Evolutionary conservation across 495 filamentous ascomycete species (phyloP), one percentile per base, ranked within the genome.

Genomic region (Aspergillus cavernicola): DNA sequence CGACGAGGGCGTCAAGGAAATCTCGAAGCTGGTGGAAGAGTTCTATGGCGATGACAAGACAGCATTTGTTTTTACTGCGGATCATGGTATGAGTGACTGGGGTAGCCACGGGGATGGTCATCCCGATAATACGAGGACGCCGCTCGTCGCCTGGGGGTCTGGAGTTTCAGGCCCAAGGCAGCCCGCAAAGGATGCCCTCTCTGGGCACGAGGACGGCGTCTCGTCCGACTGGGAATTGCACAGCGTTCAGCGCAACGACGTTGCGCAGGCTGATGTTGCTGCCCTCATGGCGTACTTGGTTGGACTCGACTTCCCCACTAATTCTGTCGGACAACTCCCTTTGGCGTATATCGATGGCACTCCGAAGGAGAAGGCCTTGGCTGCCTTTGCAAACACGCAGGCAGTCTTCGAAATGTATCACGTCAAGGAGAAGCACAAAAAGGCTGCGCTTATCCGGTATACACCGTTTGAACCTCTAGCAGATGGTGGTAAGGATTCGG

Each of bases 11-110:
- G 83, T 97, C 4, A 71, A 88, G 68, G 84, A 96, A 65, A 85
- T 96, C 36, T 85, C 86, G 13, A 79, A 85, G 53, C 62, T 97
- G 32, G 83, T 97, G 32, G 84, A 93, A 11, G 82, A 91, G 22
- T 99, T 97, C 65, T 99, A 96, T 61, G 77, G 67, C n/a, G 95
- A 99, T 65, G 87, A 79, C 11, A 85, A 93, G 71, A 97, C 95
- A 0, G 90, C 95, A 1, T 99, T 89, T 63, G 83, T 99, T 12
- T 99, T 99, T 66, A 99, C 95, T 9, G 93, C 93, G 2, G 93
- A 99, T 60, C 93, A 99, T 71, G 93, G 93, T 10, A 99, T 99
- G 92, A 96, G 88, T 63, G 95, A 99, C 71, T 95, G 88, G 87
- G 93, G 93, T 11, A 96, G 90, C 56, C 93, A 99, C 63, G 93